Base-by-base conservation (phyloP, 768 basidiomycete genomes). In the Dentipellis sp. region DNA sequence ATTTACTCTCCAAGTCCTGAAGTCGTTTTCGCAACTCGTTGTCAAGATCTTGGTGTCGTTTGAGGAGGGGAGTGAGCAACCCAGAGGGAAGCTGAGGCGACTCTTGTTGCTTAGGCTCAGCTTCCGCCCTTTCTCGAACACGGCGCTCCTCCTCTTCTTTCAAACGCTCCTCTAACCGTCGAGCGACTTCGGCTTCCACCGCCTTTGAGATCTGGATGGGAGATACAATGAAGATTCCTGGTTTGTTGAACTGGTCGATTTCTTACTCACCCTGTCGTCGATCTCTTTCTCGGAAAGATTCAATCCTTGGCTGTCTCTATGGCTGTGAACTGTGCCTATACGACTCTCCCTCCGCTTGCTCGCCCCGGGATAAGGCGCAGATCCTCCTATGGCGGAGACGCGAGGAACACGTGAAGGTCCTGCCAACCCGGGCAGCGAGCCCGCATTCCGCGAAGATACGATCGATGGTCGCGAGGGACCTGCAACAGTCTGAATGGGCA, bases 121-220 rank as follows among this genome's bases (percentile, higher is more conserved):
- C 65, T 59, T 67, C 67, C 57, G 62, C 54, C 56, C 56, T 63
- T 48, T 57, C 49, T 5, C 58, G 56, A 40, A 42, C 22, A 34
- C 52, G 54, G 37, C 53, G 57, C 40, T 61, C 62, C 53, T 66
- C 63, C 40, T 68, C 67, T 38, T 63, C 55, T 34, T 36, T 47
- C 12, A 29, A 38, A 1, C 66, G 63, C 54, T 67, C 64, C 19
- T 72, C 83, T 51, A 91, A 68, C 29, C 86, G 78, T 58, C 84
- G 74, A 14, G 82, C 79, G 46, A 91, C 89, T 65, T 91, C 89
- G 7, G 73, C 77, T 72, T 90, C 85, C 34, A 91, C 88, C 8
- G 82, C 84, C 60, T 74, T 80, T 49, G 84, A 80, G 55, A 91
- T 88, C 87, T 87, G 62, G 19, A 29, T 29, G 29, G 29, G 3